Evolutionary conservation across 441 rosid species (phyloP).

Genomic region (Iberis amara): DNA sequence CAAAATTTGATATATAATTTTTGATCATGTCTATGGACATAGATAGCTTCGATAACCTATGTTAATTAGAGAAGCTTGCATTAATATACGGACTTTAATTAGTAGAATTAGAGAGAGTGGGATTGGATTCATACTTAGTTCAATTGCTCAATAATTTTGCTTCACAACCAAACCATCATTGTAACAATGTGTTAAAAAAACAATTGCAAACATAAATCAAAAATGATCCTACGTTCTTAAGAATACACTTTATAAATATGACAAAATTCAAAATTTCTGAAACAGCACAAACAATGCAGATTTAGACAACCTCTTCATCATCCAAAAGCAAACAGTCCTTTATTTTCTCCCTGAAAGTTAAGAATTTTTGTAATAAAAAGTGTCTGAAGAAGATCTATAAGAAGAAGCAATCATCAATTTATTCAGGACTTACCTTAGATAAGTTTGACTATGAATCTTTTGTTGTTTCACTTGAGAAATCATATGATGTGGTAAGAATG

Average conservation of each 20-base stretch:
- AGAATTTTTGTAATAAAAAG: background rate
- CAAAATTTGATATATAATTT: too few relatives aligned
- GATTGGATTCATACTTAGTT: background rate
- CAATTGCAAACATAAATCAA: background rate
- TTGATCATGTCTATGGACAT: too few relatives aligned
- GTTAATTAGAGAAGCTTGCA: too few relatives aligned
- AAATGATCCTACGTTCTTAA: background rate
- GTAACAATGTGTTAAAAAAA: background rate
- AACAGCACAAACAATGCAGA: constrained; percentile 13
- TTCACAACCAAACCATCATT: background rate
- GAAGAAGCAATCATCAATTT: background rate
- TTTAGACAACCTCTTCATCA: constrained; percentile 47
- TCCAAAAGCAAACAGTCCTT: constrained; percentile 73
- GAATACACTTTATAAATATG: background rate
- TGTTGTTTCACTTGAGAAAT: constrained; percentile 39
- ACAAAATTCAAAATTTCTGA: background rate
- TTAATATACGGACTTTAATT: too few relatives aligned
- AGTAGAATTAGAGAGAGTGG: too few relatives aligned
- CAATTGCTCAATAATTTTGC: background rate
- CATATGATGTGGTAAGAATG: constrained; percentile 52
- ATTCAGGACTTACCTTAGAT: constrained; percentile 49
- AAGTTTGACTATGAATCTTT: constrained; percentile 26
- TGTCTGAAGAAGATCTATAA: background rate
- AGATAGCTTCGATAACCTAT: too few relatives aligned
- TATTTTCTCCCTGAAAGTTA: constrained; percentile 56